Percentiles rank a stretch among this genome's conserved stretches.
phyloP scores from a whole-genome alignment of 352 stramenopile species.

The Sclerospora graminicola region DNA sequence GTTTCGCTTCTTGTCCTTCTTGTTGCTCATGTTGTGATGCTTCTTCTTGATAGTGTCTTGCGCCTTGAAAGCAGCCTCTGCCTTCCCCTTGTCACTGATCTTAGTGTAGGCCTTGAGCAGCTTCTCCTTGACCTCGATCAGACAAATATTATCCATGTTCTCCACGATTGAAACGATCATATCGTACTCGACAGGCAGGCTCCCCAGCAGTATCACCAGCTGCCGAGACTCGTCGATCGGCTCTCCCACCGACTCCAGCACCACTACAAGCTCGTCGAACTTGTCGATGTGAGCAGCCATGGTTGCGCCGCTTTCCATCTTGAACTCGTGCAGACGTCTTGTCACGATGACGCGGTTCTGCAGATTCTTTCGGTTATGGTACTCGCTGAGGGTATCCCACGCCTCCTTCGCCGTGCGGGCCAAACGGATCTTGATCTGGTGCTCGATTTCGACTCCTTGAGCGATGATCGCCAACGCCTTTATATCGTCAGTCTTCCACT shows the following conservation, averaged over 20 bases:
- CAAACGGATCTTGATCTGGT: neutral
- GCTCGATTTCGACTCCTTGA: neutral
- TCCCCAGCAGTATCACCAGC: slow-evolving; percentile 17
- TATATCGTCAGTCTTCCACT: neutral
- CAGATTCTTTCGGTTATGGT: neutral
- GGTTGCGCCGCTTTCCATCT: neutral
- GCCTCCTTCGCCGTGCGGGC: neutral
- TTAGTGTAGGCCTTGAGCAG: slow-evolving; percentile 10
- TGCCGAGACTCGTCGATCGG: slow-evolving; percentile 13
- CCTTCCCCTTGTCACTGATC: neutral
- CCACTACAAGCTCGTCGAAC: slow-evolving; percentile 18
- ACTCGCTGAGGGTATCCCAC: neutral
- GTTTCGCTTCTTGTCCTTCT: neutral
- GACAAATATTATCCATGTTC: slow-evolving; percentile 5
- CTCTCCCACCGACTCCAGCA: slow-evolving; percentile 14
- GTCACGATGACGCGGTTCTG: neutral
- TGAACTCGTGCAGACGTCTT: slow-evolving; percentile 4
- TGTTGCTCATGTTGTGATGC: neutral
- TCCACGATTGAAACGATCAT: slow-evolving; percentile 11
- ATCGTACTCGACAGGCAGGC: slow-evolving; percentile 17
- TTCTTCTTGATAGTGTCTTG: no score
- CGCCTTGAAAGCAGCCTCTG: no score
- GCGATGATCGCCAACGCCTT: neutral
- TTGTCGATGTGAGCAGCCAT: slow-evolving; percentile 13
- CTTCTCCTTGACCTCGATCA: slow-evolving; percentile 18